phyloP scores from a whole-genome alignment of 108 stramenopile genomes.

The Cyclotella kingstonii region DNA sequence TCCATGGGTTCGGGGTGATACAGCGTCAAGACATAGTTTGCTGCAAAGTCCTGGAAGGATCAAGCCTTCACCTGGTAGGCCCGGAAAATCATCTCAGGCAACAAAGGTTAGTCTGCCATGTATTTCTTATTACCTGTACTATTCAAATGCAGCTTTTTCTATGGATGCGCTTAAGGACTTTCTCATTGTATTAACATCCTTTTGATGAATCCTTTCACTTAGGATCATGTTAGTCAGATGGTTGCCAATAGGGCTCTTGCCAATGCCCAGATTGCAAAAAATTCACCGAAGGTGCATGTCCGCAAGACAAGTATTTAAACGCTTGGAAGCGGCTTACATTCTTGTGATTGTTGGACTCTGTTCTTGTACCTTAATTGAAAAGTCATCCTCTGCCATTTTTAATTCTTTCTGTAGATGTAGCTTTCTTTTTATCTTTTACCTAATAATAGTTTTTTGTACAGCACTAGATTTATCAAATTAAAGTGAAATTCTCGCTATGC shows the following conservation, averaged over 20 bases:
- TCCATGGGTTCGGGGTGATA: conserved; percentile 92
- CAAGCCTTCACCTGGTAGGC: conserved; percentile 53
- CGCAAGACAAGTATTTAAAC: conserved; percentile 35
- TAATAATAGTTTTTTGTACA: too few relatives aligned
- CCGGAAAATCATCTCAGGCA: conserved; percentile 25
- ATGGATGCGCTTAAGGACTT: conserved; percentile 2
- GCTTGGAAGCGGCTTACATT: background rate
- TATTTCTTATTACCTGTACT: too few relatives aligned
- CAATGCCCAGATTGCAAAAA: conserved; percentile 42
- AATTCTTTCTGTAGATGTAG: too few relatives aligned
- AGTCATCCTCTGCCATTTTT: too few relatives aligned
- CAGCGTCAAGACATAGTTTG: conserved; percentile 65
- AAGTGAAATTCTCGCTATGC: too few relatives aligned
- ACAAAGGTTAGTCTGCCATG: conserved; percentile 20
- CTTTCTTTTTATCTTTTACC: too few relatives aligned
- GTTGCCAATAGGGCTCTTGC: conserved; percentile 46
- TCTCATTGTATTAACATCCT: too few relatives aligned
- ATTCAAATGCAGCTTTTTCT: too few relatives aligned
- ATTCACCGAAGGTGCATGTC: conserved; percentile 35
- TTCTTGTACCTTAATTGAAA: background rate
- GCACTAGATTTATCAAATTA: too few relatives aligned
- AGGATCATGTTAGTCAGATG: conserved; percentile 48
- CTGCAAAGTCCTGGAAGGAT: conserved; percentile 83
- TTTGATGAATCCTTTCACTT: background rate
- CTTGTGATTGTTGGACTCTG: background rate